These are phyloP conservation scores for Anthracocystis setariae DNA, from an alignment of 1,284 basidiomycete species.

Conservation along the genomic window DNA sequence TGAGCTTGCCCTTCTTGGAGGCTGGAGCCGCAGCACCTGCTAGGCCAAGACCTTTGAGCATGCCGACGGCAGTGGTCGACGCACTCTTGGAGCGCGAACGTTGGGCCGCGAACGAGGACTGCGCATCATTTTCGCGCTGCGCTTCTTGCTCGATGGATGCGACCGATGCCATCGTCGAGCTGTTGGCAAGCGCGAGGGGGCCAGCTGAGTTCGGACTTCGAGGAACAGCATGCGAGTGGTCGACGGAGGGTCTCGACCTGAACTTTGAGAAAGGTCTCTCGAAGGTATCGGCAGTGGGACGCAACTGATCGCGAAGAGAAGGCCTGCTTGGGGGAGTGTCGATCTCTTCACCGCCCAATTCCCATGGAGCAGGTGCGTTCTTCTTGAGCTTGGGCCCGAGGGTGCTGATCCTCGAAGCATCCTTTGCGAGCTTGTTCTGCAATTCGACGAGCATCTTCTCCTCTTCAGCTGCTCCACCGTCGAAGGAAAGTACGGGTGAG, in stretches of 20 bases:
- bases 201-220: constrained; percentile 22
- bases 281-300: constrained; percentile 32
- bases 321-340: constrained; percentile 17
- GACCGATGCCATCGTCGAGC: constrained; percentile 5
- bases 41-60: constrained; percentile 60
- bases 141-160: constrained; percentile 35
- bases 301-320: constrained; percentile 34
- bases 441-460: constrained; percentile 39
- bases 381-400: constrained; percentile 61
- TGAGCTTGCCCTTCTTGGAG: constrained; percentile 55
- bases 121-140: constrained; percentile 26
- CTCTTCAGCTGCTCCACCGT: constrained; percentile 54
- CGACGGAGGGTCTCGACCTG: constrained; percentile 42
- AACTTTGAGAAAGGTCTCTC: constrained; percentile 43
- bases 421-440: constrained; percentile 30
- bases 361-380: constrained; percentile 62
- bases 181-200: constrained; percentile 12
- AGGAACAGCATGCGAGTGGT: constrained; percentile 8
- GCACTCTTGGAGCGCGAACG: constrained; percentile 57
- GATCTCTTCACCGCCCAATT: constrained; percentile 50
- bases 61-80: constrained; percentile 52
- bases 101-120: constrained; percentile 32
- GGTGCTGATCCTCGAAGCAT: constrained; percentile 39
- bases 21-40: constrained; percentile 48
- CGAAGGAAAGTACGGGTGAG: constrained; percentile 55